A percentile compares a stretch with the other conserved stretches of the same genome.
Evolutionary conservation across 2,329 filamentous ascomycete species (phyloP).

Genomic region (Knoxdaviesia proteae): DNA sequence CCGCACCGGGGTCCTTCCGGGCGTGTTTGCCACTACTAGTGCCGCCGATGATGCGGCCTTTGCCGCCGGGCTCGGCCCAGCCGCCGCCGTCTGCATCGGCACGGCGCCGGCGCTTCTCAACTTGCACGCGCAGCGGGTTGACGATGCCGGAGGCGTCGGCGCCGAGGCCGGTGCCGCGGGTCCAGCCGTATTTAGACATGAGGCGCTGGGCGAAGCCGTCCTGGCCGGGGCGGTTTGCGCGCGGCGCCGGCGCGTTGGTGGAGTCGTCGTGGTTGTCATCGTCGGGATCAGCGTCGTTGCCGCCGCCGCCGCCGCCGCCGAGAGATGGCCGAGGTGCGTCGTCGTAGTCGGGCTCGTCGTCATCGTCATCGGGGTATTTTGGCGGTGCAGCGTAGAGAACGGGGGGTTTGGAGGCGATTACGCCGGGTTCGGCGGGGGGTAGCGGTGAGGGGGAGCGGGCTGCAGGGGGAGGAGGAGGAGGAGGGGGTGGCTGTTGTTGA

Average conservation of each 20-base stretch:
- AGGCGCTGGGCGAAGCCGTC: slow-evolving; percentile 70
- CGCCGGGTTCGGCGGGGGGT: slow-evolving; percentile 13
- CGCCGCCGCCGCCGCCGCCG: slow-evolving; percentile 19
- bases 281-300: slow-evolving; percentile 12
- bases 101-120: slow-evolving; percentile 69
- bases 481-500: slow-evolving; percentile 15
- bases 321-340: slow-evolving; percentile 25
- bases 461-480: slow-evolving; percentile 9
- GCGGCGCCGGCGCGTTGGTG: slow-evolving; percentile 12
- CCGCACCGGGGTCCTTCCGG: slow-evolving; percentile 18
- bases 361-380: slow-evolving; percentile 9
- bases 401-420: slow-evolving; percentile 46
- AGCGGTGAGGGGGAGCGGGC: slow-evolving; percentile 13
- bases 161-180: slow-evolving; percentile 69
- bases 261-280: slow-evolving; percentile 11
- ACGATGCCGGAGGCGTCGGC: slow-evolving; percentile 66
- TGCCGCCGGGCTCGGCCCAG: slow-evolving; percentile 43
- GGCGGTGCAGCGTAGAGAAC: slow-evolving; percentile 45
- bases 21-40: slow-evolving; percentile 12
- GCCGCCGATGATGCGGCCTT: slow-evolving; percentile 52
- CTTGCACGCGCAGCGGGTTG: slow-evolving; percentile 61
- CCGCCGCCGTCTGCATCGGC: slow-evolving; percentile 62
- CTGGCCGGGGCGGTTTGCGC: slow-evolving; percentile 54
- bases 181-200: slow-evolving; percentile 89
- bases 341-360: slow-evolving; percentile 19